phyloP scores from a whole-genome alignment of 2,329 filamentous ascomycete species.

The Didymella pinodella region DNA sequence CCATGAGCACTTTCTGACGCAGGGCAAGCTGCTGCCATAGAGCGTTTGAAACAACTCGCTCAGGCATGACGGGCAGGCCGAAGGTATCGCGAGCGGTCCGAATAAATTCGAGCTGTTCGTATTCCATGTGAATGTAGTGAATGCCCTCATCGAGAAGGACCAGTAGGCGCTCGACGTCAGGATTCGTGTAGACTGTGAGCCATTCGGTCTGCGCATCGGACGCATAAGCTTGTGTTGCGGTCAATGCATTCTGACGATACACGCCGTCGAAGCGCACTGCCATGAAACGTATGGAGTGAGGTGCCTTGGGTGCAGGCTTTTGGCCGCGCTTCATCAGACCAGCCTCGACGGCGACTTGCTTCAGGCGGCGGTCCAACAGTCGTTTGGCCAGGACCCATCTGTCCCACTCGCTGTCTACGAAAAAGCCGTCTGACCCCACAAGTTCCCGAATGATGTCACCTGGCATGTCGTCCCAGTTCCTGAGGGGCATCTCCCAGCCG shows the following conservation, averaged over 20 bases:
- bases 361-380: slow-evolving; percentile 61
- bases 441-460: slow-evolving; percentile 66
- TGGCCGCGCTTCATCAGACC: slow-evolving; percentile 57
- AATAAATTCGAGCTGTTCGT: slow-evolving; percentile 66
- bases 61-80: slow-evolving; percentile 63
- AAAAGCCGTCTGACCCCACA: slow-evolving; percentile 66
- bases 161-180: slow-evolving; percentile 63
- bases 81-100: slow-evolving; percentile 60
- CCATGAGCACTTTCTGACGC: slow-evolving; percentile 63
- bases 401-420: slow-evolving; percentile 65
- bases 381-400: slow-evolving; percentile 64
- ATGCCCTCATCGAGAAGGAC: slow-evolving; percentile 66
- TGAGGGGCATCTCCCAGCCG: slow-evolving; percentile 63
- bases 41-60: slow-evolving; percentile 63
- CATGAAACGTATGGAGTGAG: slow-evolving; percentile 58
- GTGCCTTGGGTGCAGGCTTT: slow-evolving; percentile 55
- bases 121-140: slow-evolving; percentile 66
- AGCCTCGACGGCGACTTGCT: slow-evolving; percentile 56
- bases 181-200: slow-evolving; percentile 61
- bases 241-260: slow-evolving; percentile 57
- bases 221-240: slow-evolving; percentile 41
- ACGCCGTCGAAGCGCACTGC: slow-evolving; percentile 62
- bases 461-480: slow-evolving; percentile 65
- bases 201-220: slow-evolving; percentile 59
- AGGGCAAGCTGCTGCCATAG: slow-evolving; percentile 66